A percentile compares a stretch with the other conserved stretches of the same genome.
Conservation (phyloP, 106 monocot species). For the Acanthochlamys bracteata region DNA sequence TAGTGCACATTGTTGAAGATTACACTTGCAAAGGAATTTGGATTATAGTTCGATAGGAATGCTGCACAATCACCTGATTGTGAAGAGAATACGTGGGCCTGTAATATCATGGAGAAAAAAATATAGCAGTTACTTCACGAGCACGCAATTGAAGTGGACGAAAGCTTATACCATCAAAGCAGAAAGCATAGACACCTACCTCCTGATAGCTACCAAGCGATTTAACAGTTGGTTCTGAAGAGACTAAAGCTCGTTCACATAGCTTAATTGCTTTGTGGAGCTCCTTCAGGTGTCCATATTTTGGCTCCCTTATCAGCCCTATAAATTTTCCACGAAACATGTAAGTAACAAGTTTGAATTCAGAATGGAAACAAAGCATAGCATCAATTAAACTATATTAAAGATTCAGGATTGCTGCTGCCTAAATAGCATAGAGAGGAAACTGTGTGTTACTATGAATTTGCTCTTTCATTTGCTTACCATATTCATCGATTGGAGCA, state of each 20-base stretch:
- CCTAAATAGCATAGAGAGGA: not conserved
- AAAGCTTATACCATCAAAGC: not conserved
- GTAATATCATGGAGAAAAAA: conserved; percentile 1
- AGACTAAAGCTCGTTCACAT: conserved; percentile 83
- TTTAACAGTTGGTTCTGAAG: conserved; percentile 69
- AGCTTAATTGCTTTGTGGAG: conserved; percentile 84
- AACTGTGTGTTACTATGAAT: no score
- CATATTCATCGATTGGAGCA: conserved; percentile 97
- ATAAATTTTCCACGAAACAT: conserved; percentile 6
- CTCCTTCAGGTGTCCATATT: conserved; percentile 87
- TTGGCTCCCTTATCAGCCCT: conserved; percentile 84
- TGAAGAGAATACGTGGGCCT: conserved; percentile 84
- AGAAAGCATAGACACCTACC: conserved; percentile 25
- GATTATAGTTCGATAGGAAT: conserved; percentile 81
- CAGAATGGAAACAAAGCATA: not conserved
- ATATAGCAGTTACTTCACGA: no score
- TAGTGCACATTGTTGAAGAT: conserved; percentile 89
- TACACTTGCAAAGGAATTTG: conserved; percentile 55
- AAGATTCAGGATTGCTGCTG: not conserved
- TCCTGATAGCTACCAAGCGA: conserved; percentile 67
- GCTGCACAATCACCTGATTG: conserved; percentile 71
- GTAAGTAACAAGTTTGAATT: not conserved
- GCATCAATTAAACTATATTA: not conserved
- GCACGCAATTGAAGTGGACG: not conserved
- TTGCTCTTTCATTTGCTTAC: conserved; percentile 20